Evolutionary conservation across 1,284 basidiomycete species (phyloP).

Genomic region (Wallemia mellicola): DNA sequence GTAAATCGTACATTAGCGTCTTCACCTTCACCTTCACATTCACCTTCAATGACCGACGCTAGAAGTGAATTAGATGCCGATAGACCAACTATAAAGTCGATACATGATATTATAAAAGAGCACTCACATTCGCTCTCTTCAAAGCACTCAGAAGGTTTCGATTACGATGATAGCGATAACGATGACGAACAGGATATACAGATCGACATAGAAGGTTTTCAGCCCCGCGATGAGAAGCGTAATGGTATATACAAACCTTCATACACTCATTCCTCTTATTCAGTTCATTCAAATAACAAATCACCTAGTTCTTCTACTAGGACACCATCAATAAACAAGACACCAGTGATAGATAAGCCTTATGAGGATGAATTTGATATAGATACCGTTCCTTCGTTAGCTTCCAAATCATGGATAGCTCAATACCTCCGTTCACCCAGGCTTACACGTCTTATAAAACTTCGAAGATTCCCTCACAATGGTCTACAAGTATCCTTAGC

Average conservation of each 20-base stretch:
- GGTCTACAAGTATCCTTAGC: constrained; percentile 59
- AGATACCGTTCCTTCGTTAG: neutral
- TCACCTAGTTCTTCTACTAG: neutral
- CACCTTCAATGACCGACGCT: neutral
- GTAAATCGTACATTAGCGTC: neutral
- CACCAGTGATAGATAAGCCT: neutral
- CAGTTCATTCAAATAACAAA: neutral
- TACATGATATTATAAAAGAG: neutral
- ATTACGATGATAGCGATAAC: neutral
- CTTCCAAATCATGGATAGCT: neutral
- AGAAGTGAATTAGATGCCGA: neutral
- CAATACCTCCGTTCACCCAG: constrained; percentile 46
- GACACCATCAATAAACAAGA: neutral
- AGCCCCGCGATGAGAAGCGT: neutral
- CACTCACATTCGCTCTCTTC: neutral
- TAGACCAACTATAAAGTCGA: neutral
- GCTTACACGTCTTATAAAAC: constrained; percentile 47
- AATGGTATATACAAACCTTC: neutral
- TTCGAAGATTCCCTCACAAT: constrained; percentile 48
- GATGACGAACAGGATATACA: neutral
- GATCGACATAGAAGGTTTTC: neutral
- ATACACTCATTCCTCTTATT: neutral
- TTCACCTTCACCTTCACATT: neutral
- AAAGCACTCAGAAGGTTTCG: neutral
- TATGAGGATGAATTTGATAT: neutral